Conservation (phyloP, 768 basidiomycete genomes). For the Fomitopsis serialis region DNA sequence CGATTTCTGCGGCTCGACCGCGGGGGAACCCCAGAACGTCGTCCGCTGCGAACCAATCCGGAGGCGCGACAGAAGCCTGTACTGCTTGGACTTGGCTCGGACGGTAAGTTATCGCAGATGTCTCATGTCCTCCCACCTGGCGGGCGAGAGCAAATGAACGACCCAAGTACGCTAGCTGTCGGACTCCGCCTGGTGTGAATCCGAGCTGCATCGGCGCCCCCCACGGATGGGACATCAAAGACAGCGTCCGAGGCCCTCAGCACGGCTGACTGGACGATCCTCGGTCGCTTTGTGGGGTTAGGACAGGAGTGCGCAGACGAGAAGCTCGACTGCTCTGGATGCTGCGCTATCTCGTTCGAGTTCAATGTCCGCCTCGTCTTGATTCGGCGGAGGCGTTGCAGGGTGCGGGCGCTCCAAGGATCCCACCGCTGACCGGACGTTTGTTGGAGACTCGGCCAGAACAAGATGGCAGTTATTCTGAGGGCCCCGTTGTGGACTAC, state of each 20-base stretch:
- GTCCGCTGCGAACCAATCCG: neutral
- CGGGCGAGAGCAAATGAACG: too few species aligned
- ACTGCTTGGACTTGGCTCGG: too few species aligned
- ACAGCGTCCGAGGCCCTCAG: neutral
- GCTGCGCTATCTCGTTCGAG: neutral
- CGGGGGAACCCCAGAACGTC: neutral
- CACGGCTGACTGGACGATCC: neutral
- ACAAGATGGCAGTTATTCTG: too few species aligned
- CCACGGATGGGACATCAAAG: too few species aligned
- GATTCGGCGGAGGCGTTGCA: neutral
- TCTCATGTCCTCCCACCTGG: too few species aligned
- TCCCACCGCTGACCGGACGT: neutral
- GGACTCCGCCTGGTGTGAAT: too few species aligned
- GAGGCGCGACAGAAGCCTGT: too few species aligned
- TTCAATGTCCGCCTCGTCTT: neutral
- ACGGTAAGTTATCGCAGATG: too few species aligned
- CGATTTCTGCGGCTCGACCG: neutral
- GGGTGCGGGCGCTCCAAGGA: neutral
- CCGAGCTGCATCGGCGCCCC: too few species aligned
- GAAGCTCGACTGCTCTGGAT: neutral
- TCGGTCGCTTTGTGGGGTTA: neutral
- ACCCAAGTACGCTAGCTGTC: neutral
- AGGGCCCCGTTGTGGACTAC: too few species aligned
- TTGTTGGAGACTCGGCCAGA: neutral
- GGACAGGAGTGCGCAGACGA: neutral